Percentiles rank a stretch among this genome's conserved stretches.
These are phyloP conservation scores for Arthrobotrys sphaeroides DNA, from an alignment of 2,329 filamentous ascomycete genomes.

Conservation along the genomic window DNA sequence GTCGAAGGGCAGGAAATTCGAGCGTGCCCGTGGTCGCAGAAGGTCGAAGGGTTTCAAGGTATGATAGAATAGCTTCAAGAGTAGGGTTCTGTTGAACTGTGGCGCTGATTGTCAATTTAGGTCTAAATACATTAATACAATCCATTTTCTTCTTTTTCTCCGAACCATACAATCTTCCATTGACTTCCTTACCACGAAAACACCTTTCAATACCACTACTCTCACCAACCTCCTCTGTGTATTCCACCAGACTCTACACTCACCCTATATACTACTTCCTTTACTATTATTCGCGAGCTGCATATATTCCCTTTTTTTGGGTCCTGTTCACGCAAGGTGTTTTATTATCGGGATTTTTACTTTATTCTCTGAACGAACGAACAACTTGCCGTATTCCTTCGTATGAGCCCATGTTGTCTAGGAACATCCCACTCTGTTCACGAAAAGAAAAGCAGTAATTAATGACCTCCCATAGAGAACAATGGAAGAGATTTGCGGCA, in stretches of 20 bases:
- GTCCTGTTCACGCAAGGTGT: constrained; percentile 55
- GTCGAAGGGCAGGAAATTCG: constrained; percentile 99
- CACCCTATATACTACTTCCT: constrained; percentile 40
- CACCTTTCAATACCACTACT: constrained; percentile 9
- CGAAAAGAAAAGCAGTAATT: constrained; percentile 52
- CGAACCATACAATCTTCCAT: constrained; percentile 1
- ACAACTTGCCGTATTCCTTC: constrained; percentile 32
- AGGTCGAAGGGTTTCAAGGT: constrained; percentile 99
- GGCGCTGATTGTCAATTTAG: not conserved
- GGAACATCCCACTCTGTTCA: constrained; percentile 39
- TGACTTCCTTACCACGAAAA: constrained; percentile 27
- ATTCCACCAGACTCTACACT: constrained; percentile 44
- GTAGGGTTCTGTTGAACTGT: not conserved
- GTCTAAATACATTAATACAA: constrained; percentile 49
- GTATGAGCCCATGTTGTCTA: constrained; percentile 32
- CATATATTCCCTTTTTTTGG: constrained; percentile 50
- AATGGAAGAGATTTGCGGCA: constrained; percentile 42
- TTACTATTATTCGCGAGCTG: constrained; percentile 40
- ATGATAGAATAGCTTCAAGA: constrained; percentile 67
- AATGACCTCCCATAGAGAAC: constrained; percentile 52
- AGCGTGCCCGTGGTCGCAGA: constrained; percentile 98
- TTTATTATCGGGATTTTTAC: constrained; percentile 53
- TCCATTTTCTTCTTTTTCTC: constrained; percentile 16
- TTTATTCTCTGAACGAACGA: constrained; percentile 44
- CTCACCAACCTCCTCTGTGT: constrained; percentile 41